A percentile compares a stretch with the other conserved stretches of the same genome.
Evolutionary conservation across 805 yeast genomes (phyloP).

Genomic region (Suhomyces pyralidae): DNA sequence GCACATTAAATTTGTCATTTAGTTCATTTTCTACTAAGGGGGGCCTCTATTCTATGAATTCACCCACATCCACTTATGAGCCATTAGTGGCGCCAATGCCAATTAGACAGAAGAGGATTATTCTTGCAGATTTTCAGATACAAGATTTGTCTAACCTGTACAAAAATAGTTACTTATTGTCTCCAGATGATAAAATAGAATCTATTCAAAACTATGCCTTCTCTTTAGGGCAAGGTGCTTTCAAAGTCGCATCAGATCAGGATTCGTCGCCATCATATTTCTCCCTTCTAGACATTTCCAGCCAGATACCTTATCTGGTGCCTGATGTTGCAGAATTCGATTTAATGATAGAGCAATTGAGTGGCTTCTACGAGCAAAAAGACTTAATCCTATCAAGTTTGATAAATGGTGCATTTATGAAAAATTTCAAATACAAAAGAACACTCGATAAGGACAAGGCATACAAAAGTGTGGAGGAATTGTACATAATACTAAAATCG

Average conservation of each 20-base stretch:
- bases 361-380: slow-evolving; percentile 16
- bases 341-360: slow-evolving; percentile 31
- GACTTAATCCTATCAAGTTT: slow-evolving; percentile 13
- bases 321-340: slow-evolving; percentile 26
- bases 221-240: slow-evolving; percentile 12
- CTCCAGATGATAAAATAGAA: slow-evolving; percentile 3
- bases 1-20: slow-evolving; percentile 13
- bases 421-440: slow-evolving; percentile 16
- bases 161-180: neutral
- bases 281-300: slow-evolving; percentile 12
- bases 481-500: slow-evolving; percentile 4
- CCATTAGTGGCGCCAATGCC: neutral
- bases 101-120: neutral
- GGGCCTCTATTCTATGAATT: neutral
- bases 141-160: neutral
- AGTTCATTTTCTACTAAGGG: slow-evolving; percentile 6
- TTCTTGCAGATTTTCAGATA: neutral
- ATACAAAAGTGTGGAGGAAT: slow-evolving; percentile 7
- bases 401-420: slow-evolving; percentile 12
- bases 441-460: slow-evolving; percentile 3
- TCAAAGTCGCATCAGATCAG: slow-evolving; percentile 4
- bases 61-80: neutral
- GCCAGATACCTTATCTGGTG: slow-evolving; percentile 12
- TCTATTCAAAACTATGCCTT: slow-evolving; percentile 12
- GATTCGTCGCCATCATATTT: slow-evolving; percentile 1